Conservation (phyloP, 306 rosid genomes). For the Prunus persica region Prunus_persica_NCBIv2 NC_034014.1:1363001-1363500, state of each 20-base stretch:
- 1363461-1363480: neutral
- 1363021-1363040: slow-evolving; percentile 82
- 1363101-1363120: neutral
- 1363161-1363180: neutral
- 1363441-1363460: neutral
- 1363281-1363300: slow-evolving; percentile 92
- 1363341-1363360: neutral
- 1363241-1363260: slow-evolving; percentile 86
- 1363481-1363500: neutral
- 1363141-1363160: neutral
- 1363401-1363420: neutral
- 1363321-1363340: slow-evolving; percentile 75
- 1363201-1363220: neutral
- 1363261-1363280: slow-evolving; percentile 89
- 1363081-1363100: slow-evolving; percentile 68
- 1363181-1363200: neutral
- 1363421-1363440: neutral
- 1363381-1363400: neutral
- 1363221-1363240: slow-evolving; percentile 75
- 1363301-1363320: slow-evolving; percentile 82
- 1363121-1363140: neutral
- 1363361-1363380: neutral
- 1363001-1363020: slow-evolving; percentile 82
- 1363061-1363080: slow-evolving; percentile 81
- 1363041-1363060: slow-evolving; percentile 93